Percentiles rank a stretch among this genome's conserved stretches.
These are phyloP conservation scores for Forsythia suspensa DNA, from an alignment of 257 asterid species.

Conservation along the genomic window DNA sequence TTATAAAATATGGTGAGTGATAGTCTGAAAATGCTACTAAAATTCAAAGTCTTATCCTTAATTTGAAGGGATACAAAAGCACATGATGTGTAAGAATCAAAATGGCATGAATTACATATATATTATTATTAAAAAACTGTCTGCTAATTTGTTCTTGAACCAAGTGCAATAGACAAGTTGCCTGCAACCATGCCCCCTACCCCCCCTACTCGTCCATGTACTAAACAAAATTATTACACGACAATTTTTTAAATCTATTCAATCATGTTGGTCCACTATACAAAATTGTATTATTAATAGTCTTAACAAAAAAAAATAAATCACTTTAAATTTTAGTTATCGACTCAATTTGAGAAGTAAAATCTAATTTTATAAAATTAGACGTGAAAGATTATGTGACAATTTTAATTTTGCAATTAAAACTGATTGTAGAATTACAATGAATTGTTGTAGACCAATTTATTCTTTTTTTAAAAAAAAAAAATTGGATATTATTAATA, in stretches of 20 bases:
- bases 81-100: constrained; percentile 38
- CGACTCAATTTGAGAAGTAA: no score
- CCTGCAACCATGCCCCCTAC: background rate
- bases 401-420: no score
- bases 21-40: background rate
- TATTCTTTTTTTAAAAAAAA: no score
- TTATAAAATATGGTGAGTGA: background rate
- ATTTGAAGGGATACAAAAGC: constrained; percentile 29
- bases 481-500: background rate
- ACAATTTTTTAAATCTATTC: background rate
- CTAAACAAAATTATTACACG: background rate
- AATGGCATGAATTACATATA: background rate
- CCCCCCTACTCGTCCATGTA: constrained; percentile 1
- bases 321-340: background rate
- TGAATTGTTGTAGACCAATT: no score
- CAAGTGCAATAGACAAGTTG: constrained; percentile 25
- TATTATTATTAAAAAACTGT: background rate
- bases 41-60: background rate
- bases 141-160: constrained; percentile 19
- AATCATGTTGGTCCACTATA: background rate
- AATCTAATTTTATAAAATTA: no score
- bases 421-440: no score
- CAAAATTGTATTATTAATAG: background rate
- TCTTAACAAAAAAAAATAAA: background rate
- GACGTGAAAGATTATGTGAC: no score